Conservation (phyloP, 1,284 basidiomycete species). For the Tylopilus sp. region DNA sequence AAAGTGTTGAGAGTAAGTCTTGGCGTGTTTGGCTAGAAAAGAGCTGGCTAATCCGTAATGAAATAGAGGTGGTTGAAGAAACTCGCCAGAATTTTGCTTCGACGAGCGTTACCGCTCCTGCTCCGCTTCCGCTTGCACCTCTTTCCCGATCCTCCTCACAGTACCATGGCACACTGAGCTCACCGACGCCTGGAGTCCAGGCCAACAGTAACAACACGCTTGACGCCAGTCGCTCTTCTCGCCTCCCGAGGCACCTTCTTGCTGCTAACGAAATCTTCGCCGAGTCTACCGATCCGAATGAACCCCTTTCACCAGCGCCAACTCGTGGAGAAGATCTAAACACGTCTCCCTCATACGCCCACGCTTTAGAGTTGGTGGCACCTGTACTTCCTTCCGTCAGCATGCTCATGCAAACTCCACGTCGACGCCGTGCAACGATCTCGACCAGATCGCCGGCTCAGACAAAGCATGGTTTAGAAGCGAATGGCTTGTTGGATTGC, state of each 20-base stretch:
- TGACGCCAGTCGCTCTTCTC: slow-evolving; percentile 42
- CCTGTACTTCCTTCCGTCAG: slow-evolving; percentile 20
- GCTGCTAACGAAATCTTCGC: slow-evolving; percentile 68
- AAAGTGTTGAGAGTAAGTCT: slow-evolving; percentile 72
- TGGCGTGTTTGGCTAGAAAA: not conserved
- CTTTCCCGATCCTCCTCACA: slow-evolving; percentile 48
- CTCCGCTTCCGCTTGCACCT: slow-evolving; percentile 55
- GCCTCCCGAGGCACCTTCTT: slow-evolving; percentile 57
- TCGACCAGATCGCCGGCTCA: slow-evolving; percentile 55
- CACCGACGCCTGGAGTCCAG: not conserved
- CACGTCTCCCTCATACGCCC: slow-evolving; percentile 19
- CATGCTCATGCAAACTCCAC: slow-evolving; percentile 44
- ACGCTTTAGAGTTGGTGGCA: slow-evolving; percentile 20
- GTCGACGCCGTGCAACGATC: slow-evolving; percentile 63
- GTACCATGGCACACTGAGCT: slow-evolving; percentile 22
- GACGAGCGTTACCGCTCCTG: slow-evolving; percentile 41
- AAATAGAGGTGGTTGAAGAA: slow-evolving; percentile 70
- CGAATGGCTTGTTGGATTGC: slow-evolving; percentile 33
- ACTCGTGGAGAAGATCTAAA: slow-evolving; percentile 27
- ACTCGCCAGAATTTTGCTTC: slow-evolving; percentile 67
- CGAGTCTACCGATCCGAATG: slow-evolving; percentile 38
- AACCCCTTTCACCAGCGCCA: slow-evolving; percentile 31
- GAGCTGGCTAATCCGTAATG: slow-evolving; percentile 6
- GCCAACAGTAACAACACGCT: slow-evolving; percentile 3
- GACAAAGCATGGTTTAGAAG: slow-evolving; percentile 12